phyloP scores from a whole-genome alignment of 1,139 yeast species.

The Debaryomycetaceae sp. region DNA sequence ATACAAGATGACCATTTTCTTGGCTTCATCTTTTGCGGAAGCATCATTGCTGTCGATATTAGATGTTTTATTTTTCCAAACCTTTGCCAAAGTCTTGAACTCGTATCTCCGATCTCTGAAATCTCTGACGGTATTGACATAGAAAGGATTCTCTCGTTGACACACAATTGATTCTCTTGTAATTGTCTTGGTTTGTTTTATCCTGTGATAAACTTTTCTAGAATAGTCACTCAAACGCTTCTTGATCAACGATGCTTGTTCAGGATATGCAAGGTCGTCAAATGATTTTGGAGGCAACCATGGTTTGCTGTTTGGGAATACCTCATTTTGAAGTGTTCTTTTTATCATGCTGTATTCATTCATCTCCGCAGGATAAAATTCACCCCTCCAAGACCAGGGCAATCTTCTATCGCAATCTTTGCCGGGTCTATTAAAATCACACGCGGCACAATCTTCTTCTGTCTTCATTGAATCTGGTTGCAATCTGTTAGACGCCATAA shows the following conservation, averaged over 20 bases:
- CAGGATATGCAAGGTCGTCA: constrained; percentile 72
- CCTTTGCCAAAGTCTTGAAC: constrained; percentile 89
- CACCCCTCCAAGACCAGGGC: constrained; percentile 99
- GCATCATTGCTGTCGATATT: constrained; percentile 51
- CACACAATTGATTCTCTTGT: constrained; percentile 94
- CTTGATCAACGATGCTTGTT: constrained; percentile 73
- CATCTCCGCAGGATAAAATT: constrained; percentile 84
- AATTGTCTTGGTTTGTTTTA: constrained; percentile 77
- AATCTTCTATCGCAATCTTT: constrained; percentile 87
- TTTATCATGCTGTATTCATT: constrained; percentile 90
- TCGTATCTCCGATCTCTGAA: constrained; percentile 97
- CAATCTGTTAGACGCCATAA: constrained; percentile 94
- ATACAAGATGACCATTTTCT: constrained; percentile 88
- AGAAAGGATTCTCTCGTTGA: constrained; percentile 96
- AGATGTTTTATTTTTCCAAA: constrained; percentile 82
- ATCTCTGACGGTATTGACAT: constrained; percentile 88
- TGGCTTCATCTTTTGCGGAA: constrained; percentile 73
- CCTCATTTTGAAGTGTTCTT: constrained; percentile 75
- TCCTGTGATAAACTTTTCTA: constrained; percentile 76
- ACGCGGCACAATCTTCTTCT: constrained; percentile 94
- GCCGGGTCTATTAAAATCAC: constrained; percentile 96
- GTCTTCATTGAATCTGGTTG: constrained; percentile 98
- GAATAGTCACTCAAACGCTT: constrained; percentile 84
- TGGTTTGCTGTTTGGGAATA: constrained; percentile 62
- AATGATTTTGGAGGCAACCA: constrained; percentile 58